Evolutionary conservation across 2,329 filamentous ascomycete genomes (phyloP), one percentile per base, ranked within the genome.

Genomic region (Berkeleyomyces basicola): DNA sequence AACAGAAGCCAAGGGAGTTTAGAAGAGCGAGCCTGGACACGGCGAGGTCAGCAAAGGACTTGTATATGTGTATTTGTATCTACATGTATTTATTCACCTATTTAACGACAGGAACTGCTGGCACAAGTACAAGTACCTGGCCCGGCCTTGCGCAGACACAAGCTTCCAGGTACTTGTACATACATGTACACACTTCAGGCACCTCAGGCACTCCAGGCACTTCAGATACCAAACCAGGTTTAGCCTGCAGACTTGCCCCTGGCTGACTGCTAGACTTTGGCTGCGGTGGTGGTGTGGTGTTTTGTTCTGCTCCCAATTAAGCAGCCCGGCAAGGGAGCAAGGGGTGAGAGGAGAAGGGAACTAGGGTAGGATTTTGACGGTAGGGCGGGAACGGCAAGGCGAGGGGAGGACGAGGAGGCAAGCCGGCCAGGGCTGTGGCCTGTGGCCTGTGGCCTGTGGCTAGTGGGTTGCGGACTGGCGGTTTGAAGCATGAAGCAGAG

Each of bases 221-320:
- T 59, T 36, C 14, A 63, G 42, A 59, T 63, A 39, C 61, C 61
- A 63, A 63, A 63, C 43, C 49, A 46, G 58, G 62, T 63, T 59
- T 63, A 63, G 61, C 44, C 51, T 47, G 31, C 58, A 58, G 31
- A 23, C 58, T n/a, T 59, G 55, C 39, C 46, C 61, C 58, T 63
- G 44, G 36, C 36, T 53, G 23, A 14, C 16, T 33, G 31, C 6
- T 33, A 49, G 44, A 51, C 42, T 36, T 36, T n/a, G 57, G 36
- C n/a, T 59, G 36, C 16, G 33, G 23, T 60, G 9, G 23, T 37
- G 36, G 9, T 31, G 14, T 46, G 14, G 16, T 59, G 14, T 46
- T 46, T 53, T 53, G 23, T 23, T 53, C n/a, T 55, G 10, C 37
- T 55, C 51, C 51, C 7, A 11, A 39, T 55, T 2, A 55, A 39